Conservation (phyloP, 2,329 filamentous ascomycete species). For the Pochonia chlamydosporia region DNA sequence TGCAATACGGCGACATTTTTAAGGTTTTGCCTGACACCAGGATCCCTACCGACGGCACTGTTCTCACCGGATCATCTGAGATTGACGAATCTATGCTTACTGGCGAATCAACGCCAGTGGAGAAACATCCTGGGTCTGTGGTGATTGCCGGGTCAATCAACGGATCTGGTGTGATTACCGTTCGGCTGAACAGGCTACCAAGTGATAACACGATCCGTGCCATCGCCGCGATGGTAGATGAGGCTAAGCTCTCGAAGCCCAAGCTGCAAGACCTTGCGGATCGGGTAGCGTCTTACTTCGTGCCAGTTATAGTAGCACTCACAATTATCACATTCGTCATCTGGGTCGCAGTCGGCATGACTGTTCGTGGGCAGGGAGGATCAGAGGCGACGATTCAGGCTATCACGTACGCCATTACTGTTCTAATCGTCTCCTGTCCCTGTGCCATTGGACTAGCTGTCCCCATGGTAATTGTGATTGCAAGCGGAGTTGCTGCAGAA, state of each 20-base stretch:
- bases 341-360: slow-evolving; percentile 58
- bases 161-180: slow-evolving; percentile 53
- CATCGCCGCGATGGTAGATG: slow-evolving; percentile 66
- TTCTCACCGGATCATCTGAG: slow-evolving; percentile 57
- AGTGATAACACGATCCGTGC: slow-evolving; percentile 65
- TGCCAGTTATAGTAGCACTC: slow-evolving; percentile 57
- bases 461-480: slow-evolving; percentile 72
- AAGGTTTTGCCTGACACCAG: slow-evolving; percentile 52
- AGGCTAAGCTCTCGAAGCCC: slow-evolving; percentile 63
- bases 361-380: slow-evolving; percentile 31
- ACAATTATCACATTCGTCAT: slow-evolving; percentile 53
- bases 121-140: slow-evolving; percentile 45
- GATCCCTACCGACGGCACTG: slow-evolving; percentile 64
- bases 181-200: slow-evolving; percentile 54
- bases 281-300: slow-evolving; percentile 60
- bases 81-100: slow-evolving; percentile 76
- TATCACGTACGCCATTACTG: slow-evolving; percentile 66
- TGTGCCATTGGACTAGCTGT: slow-evolving; percentile 71
- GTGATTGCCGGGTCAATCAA: slow-evolving; percentile 69
- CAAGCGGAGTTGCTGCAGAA: slow-evolving; percentile 59
- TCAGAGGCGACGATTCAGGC: slow-evolving; percentile 50
- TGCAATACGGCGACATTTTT: slow-evolving; percentile 68
- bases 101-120: slow-evolving; percentile 58
- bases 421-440: slow-evolving; percentile 70
- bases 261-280: slow-evolving; percentile 65